Percentiles rank a stretch among this genome's conserved stretches.
Evolutionary conservation across 1,284 basidiomycete genomes (phyloP).

Genomic region (Ustilago tritici): DNA sequence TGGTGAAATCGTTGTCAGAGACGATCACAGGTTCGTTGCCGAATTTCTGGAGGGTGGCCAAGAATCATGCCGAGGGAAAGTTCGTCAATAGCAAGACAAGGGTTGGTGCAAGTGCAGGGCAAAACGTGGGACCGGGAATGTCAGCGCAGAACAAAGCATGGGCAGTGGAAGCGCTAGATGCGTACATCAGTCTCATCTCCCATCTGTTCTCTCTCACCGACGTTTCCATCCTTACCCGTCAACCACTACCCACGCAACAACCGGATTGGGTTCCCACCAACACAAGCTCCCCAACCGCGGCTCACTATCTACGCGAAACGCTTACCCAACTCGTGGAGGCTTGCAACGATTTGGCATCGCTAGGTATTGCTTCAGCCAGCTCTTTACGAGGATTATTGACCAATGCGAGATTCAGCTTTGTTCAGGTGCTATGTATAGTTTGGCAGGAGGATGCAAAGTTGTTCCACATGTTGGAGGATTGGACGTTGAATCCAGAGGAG

Average conservation of each 20-base stretch:
- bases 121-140: slow-evolving; percentile 76
- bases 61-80: slow-evolving; percentile 81
- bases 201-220: slow-evolving; percentile 88
- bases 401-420: slow-evolving; percentile 87
- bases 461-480: slow-evolving; percentile 87
- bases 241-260: slow-evolving; percentile 71
- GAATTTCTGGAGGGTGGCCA: slow-evolving; percentile 92
- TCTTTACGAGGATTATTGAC: slow-evolving; percentile 80
- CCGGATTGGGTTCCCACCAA: slow-evolving; percentile 80
- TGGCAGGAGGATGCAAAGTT: slow-evolving; percentile 89
- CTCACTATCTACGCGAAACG: slow-evolving; percentile 82
- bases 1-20: slow-evolving; percentile 73
- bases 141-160: slow-evolving; percentile 87
- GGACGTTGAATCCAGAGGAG: slow-evolving; percentile 76
- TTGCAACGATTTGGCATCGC: slow-evolving; percentile 81
- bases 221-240: slow-evolving; percentile 75
- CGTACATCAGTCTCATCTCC: slow-evolving; percentile 86
- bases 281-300: slow-evolving; percentile 84
- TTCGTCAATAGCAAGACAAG: slow-evolving; percentile 36
- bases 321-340: slow-evolving; percentile 87
- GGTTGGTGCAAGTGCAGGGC: not conserved
- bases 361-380: slow-evolving; percentile 78
- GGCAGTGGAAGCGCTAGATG: slow-evolving; percentile 88
- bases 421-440: slow-evolving; percentile 80
- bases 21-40: slow-evolving; percentile 77